These are phyloP conservation scores for Spatholobus suberectus DNA, from an alignment of 306 rosid species.

Conservation along the genomic window DNA sequence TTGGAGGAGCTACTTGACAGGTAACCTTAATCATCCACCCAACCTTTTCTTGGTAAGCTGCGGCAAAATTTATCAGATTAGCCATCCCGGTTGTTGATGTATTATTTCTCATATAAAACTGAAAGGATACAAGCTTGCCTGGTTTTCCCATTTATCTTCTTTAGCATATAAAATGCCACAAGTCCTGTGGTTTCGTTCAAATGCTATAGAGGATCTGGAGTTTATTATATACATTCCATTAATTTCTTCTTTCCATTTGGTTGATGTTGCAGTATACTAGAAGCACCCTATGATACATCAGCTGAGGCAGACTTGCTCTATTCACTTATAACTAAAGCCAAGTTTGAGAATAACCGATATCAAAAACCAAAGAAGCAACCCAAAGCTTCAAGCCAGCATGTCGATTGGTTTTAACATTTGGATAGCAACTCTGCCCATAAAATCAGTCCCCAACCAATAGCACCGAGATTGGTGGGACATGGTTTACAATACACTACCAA, in stretches of 20 bases:
- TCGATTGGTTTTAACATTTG: slow-evolving; percentile 73
- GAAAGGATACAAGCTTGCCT: background rate
- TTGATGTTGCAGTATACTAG: slow-evolving; percentile 63
- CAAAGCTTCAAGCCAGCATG: slow-evolving; percentile 70
- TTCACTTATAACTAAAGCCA: slow-evolving; percentile 80
- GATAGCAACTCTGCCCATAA: background rate
- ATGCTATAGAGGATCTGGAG: background rate
- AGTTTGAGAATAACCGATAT: slow-evolving; percentile 83
- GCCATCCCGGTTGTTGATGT: background rate
- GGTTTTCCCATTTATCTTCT: slow-evolving; percentile 3
- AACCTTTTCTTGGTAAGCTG: background rate
- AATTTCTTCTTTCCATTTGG: slow-evolving; percentile 14
- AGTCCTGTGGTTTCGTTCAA: background rate
- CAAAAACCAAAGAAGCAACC: slow-evolving; percentile 81
- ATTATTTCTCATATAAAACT: slow-evolving; percentile 1
- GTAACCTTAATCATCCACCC: slow-evolving; percentile 41
- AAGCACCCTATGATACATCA: slow-evolving; percentile 68
- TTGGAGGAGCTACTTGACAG: slow-evolving; percentile 88
- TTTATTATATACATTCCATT: slow-evolving; percentile 20
- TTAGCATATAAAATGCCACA: background rate
- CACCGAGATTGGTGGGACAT: slow-evolving; percentile 10
- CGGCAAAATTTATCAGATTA: background rate
- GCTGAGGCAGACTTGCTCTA: slow-evolving; percentile 83
- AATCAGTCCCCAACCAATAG: slow-evolving; percentile 1
- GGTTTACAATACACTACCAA: background rate